Evolutionary conservation across 139 green algal genomes (phyloP).

Genomic region (Coelastrella sp.): DNA sequence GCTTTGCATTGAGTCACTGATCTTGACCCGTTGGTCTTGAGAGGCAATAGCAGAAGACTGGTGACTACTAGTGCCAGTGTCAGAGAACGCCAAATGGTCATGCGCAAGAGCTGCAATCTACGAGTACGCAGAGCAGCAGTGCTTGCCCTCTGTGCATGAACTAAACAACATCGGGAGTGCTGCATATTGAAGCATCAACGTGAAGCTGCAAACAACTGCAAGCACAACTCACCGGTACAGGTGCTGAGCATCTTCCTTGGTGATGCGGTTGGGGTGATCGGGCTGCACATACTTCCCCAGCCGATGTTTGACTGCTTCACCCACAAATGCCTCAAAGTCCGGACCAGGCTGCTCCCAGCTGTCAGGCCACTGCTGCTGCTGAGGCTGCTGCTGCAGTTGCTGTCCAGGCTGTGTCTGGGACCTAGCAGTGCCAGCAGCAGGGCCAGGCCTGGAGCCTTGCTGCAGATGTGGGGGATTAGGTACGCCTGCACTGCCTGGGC

Average conservation of each 20-base stretch:
- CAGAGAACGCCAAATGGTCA: too few species aligned
- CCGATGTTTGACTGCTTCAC: constrained; percentile 69
- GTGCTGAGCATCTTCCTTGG: constrained; percentile 55
- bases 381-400: constrained; percentile 17
- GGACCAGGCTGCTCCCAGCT: constrained; percentile 74
- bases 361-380: constrained; percentile 58
- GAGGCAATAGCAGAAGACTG: not conserved
- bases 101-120: too few species aligned
- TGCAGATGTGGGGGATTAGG: not conserved
- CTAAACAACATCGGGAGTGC: too few species aligned
- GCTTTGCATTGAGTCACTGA: not conserved
- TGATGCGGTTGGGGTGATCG: constrained; percentile 73
- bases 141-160: too few species aligned
- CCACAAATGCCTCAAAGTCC: constrained; percentile 80
- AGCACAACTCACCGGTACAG: constrained; percentile 52
- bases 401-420: not conserved
- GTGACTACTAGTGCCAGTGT: too few species aligned
- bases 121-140: too few species aligned
- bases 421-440: not conserved
- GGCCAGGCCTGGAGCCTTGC: not conserved
- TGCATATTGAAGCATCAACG: too few species aligned
- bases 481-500: too few species aligned
- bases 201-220: not conserved
- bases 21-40: too few species aligned
- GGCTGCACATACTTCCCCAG: constrained; percentile 83